A percentile compares a stretch with the other conserved stretches of the same genome.
These are phyloP conservation scores for Sporothrix brunneoviolacea DNA, from an alignment of 2,329 filamentous ascomycete genomes.

Conservation along the genomic window DNA sequence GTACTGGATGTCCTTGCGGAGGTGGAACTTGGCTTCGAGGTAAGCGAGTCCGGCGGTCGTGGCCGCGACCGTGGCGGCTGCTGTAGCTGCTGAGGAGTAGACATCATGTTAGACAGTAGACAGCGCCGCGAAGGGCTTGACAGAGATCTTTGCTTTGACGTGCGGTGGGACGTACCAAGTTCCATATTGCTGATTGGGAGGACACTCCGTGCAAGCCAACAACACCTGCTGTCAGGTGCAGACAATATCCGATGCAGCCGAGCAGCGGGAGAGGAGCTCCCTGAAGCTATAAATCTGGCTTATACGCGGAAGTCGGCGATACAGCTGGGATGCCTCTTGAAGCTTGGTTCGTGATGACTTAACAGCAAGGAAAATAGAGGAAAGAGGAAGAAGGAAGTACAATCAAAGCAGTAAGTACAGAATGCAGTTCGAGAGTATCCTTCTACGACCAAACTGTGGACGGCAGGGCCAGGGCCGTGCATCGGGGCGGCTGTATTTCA, in stretches of 20 bases:
- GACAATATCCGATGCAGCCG: too few relatives aligned
- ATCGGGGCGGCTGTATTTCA: conserved; percentile 6
- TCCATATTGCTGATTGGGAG: not conserved
- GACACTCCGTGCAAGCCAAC: too few relatives aligned
- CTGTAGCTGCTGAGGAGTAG: conserved; percentile 13
- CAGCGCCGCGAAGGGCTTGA: too few relatives aligned
- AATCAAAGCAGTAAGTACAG: not conserved
- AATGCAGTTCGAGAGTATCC: too few relatives aligned
- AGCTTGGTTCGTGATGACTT: not conserved
- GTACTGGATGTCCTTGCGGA: conserved; percentile 52
- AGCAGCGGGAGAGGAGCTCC: too few relatives aligned
- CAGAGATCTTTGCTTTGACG: too few relatives aligned
- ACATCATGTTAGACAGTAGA: too few relatives aligned
- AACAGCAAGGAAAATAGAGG: not conserved
- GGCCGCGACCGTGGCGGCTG: conserved; percentile 21
- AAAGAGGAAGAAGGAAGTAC: not conserved
- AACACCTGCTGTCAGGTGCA: too few relatives aligned
- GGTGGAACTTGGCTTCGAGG: conserved; percentile 62
- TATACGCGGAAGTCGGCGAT: too few relatives aligned
- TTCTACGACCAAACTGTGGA: too few relatives aligned
- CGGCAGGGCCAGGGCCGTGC: not conserved
- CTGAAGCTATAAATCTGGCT: too few relatives aligned
- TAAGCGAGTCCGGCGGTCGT: conserved; percentile 43
- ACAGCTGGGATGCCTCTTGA: too few relatives aligned
- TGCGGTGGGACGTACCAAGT: conserved; percentile 5